Evolutionary conservation across 192 early-diverging fungal genomes (phyloP).

Genomic region (Borealophlyctis nickersoniae): DNA sequence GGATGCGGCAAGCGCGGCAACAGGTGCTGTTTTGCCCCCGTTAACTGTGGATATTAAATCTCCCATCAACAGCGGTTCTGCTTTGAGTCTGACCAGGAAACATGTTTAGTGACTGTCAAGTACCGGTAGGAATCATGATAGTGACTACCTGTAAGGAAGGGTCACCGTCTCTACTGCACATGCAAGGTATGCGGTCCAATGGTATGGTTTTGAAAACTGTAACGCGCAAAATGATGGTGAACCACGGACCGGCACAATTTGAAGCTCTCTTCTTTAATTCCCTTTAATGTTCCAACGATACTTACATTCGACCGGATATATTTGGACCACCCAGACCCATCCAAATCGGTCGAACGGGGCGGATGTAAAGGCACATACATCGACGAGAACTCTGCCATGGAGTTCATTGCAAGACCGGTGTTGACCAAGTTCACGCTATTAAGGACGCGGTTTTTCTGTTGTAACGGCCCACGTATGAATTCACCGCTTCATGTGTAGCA

Average conservation of each 20-base stretch:
- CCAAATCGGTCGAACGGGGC: background rate
- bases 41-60: conserved; percentile 13
- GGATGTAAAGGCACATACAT: conserved; percentile 38
- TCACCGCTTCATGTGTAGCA: background rate
- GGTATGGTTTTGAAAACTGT: conserved; percentile 19
- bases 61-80: conserved; percentile 3
- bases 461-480: background rate
- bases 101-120: background rate
- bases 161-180: conserved; percentile 26
- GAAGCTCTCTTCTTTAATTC: background rate
- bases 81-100: conserved; percentile 15
- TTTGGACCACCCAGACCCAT: conserved; percentile 9
- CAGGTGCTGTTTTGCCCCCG: conserved; percentile 2
- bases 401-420: conserved; percentile 24
- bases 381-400: conserved; percentile 17
- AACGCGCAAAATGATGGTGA: background rate
- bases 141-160: conserved; percentile 21
- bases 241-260: background rate
- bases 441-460: conserved; percentile 17
- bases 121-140: background rate
- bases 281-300: background rate
- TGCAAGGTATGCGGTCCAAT: conserved; percentile 26
- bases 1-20: conserved; percentile 9
- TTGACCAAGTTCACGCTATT: conserved; percentile 21
- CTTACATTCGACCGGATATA: conserved; percentile 22